These are phyloP conservation scores for Candida yuanshanica DNA, from an alignment of 805 yeast genomes.

Conservation along the genomic window DNA sequence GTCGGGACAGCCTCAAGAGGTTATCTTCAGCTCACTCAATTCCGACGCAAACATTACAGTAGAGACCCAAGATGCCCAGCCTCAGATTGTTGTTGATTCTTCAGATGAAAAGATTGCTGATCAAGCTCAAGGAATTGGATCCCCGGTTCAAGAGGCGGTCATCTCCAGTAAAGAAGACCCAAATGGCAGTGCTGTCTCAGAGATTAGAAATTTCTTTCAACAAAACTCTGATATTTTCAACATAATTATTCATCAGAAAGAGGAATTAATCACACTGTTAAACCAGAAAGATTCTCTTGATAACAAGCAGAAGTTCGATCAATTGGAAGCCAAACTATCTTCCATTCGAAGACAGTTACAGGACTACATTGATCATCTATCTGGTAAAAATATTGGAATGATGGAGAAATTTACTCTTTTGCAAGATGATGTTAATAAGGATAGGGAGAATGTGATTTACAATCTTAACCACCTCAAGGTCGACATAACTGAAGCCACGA, in stretches of 20 bases:
- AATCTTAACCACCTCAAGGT: background rate
- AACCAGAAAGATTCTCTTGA: too few relatives aligned
- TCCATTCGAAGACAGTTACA: background rate
- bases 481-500: background rate
- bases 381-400: background rate
- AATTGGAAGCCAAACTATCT: background rate
- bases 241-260: background rate
- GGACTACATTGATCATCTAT: background rate
- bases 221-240: background rate
- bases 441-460: background rate
- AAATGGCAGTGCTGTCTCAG: background rate
- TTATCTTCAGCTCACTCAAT: background rate
- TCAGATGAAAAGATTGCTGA: background rate
- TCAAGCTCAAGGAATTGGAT: background rate
- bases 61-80: background rate
- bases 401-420: background rate
- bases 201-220: background rate
- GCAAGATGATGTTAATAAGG: background rate
- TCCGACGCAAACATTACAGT: background rate
- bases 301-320: too few relatives aligned
- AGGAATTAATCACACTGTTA: too few relatives aligned
- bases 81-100: background rate
- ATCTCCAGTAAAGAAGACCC: background rate
- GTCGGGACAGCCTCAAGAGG: background rate
- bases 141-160: background rate